These are phyloP conservation scores for Pichia sp. DNA, from an alignment of 1,139 yeast genomes.

Conservation along the genomic window DNA sequence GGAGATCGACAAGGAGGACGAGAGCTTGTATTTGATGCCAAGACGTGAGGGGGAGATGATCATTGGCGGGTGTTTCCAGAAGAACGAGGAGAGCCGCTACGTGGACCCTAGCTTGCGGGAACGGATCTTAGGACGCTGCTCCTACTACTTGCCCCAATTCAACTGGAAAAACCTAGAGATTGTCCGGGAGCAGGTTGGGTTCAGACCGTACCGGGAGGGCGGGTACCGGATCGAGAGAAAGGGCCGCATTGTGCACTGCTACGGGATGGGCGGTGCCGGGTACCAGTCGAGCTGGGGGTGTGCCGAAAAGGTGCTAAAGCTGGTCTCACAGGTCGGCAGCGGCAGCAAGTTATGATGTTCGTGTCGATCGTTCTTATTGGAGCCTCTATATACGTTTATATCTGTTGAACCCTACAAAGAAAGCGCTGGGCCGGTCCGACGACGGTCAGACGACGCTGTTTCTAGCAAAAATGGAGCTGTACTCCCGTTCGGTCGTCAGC, in stretches of 20 bases:
- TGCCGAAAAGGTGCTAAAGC: conserved; percentile 15
- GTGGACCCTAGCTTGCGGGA: conserved; percentile 39
- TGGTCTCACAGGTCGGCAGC: conserved; percentile 2
- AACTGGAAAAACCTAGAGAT: conserved; percentile 37
- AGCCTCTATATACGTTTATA: too few relatives aligned
- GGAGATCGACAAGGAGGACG: conserved; percentile 34
- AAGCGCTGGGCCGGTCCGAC: too few relatives aligned
- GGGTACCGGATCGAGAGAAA: conserved; percentile 36
- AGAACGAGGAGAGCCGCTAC: conserved; percentile 27
- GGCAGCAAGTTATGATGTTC: conserved; percentile 8
- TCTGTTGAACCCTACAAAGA: too few relatives aligned
- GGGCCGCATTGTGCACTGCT: conserved; percentile 37
- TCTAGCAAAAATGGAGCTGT: not conserved
- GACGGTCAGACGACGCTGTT: not conserved
- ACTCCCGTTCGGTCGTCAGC: conserved; percentile 5
- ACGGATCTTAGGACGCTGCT: conserved; percentile 40
- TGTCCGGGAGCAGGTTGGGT: conserved; percentile 45
- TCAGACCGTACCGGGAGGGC: conserved; percentile 48
- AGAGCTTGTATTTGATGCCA: conserved; percentile 47
- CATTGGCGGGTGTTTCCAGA: conserved; percentile 47
- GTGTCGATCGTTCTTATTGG: too few relatives aligned
- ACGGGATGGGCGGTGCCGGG: conserved; percentile 54
- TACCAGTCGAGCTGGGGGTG: conserved; percentile 37
- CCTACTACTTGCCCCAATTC: conserved; percentile 42
- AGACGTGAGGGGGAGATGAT: conserved; percentile 52